Percentiles rank a stretch among this genome's conserved stretches.
Evolutionary conservation across 1,284 basidiomycete genomes (phyloP).

Genomic region (Volvariella surrecta): DNA sequence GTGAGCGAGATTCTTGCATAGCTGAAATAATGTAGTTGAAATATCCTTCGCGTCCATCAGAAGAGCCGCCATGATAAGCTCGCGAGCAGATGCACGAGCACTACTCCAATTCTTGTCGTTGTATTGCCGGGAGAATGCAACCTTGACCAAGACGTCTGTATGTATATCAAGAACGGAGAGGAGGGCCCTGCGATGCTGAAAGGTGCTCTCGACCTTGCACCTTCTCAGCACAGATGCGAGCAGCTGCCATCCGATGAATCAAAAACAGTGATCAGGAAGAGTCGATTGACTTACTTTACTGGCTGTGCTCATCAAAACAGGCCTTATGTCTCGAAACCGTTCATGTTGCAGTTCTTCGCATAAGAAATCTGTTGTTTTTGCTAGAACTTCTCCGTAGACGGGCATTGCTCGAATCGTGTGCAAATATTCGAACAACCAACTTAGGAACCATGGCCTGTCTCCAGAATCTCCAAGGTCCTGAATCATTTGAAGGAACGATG

Average conservation of each 20-base stretch:
- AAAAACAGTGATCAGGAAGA: conserved; percentile 8
- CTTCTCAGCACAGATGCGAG: conserved; percentile 23
- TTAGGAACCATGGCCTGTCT: conserved; percentile 37
- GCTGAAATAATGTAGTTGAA: conserved; percentile 24
- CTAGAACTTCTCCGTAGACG: conserved; percentile 59
- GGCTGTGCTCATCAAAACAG: conserved; percentile 50
- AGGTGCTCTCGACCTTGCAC: conserved; percentile 20
- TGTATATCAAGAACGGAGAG: conserved; percentile 48
- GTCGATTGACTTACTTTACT: conserved; percentile 41
- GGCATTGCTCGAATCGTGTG: conserved; percentile 40
- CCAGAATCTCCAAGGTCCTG: conserved; percentile 24
- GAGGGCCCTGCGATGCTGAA: conserved; percentile 21
- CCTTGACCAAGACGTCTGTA: conserved; percentile 43
- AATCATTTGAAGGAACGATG: conserved; percentile 46
- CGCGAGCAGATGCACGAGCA: conserved; percentile 36
- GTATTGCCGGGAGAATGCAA: conserved; percentile 48
- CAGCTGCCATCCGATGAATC: conserved; percentile 16
- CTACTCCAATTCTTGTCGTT: conserved; percentile 39
- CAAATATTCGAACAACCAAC: conserved; percentile 52
- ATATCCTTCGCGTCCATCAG: conserved; percentile 36
- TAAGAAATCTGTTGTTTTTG: conserved; percentile 60
- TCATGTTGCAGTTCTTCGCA: conserved; percentile 76
- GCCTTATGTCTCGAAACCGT: conserved; percentile 49
- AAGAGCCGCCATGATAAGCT: conserved; percentile 36
- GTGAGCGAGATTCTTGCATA: conserved; percentile 30